Conservation (phyloP, 164 flowering plant species). For the Vitis rotundifolia region DNA sequence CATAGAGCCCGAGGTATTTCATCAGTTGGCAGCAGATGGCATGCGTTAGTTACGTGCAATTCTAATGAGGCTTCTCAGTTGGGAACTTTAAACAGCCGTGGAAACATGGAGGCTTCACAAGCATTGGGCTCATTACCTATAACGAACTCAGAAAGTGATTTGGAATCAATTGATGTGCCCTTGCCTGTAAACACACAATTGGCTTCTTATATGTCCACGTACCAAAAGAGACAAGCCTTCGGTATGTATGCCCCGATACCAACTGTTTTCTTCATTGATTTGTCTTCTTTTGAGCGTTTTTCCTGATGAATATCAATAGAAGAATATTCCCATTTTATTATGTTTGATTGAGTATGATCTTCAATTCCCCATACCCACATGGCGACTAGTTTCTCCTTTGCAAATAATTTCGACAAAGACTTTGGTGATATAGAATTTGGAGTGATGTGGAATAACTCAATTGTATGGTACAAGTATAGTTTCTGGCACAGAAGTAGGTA, state of each 20-base stretch:
- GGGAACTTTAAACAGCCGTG: conserved; percentile 27
- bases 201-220: conserved; percentile 19
- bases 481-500: too few species aligned
- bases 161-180: conserved; percentile 24
- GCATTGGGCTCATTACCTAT: conserved; percentile 5
- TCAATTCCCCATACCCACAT: too few species aligned
- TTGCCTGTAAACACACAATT: conserved; percentile 19
- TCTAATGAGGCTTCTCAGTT: conserved; percentile 33
- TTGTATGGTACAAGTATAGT: too few species aligned
- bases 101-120: conserved; percentile 18
- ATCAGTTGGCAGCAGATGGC: conserved; percentile 67
- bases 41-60: conserved; percentile 54
- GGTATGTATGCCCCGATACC: conserved; percentile 9
- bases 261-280: background rate
- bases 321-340: too few species aligned
- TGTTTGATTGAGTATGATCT: too few species aligned
- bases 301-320: too few species aligned
- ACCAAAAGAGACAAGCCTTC: conserved; percentile 30
- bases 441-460: too few species aligned
- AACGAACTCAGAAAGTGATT: conserved; percentile 25
- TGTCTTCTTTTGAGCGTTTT: background rate
- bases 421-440: too few species aligned
- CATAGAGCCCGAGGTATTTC: conserved; percentile 69
- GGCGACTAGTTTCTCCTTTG: background rate
- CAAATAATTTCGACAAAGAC: background rate